Evolutionary conservation across 495 filamentous ascomycete genomes (phyloP).

Genomic region (Penicillium turbatum): DNA sequence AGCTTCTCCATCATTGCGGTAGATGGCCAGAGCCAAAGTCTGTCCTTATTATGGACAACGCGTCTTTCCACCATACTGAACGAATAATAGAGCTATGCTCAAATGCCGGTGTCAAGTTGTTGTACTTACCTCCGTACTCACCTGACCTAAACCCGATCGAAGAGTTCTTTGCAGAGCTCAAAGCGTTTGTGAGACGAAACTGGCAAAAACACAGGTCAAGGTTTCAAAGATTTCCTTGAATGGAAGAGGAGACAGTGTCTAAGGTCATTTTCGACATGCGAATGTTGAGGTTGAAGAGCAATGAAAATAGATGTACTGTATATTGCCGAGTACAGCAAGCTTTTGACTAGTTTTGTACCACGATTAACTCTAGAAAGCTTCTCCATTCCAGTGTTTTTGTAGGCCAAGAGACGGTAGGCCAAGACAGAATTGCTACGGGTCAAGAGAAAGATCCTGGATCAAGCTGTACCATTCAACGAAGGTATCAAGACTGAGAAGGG

Average conservation of each 20-base stretch:
- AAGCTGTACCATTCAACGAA: too few species aligned
- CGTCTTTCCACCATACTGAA: slow-evolving; percentile 34
- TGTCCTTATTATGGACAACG: slow-evolving; percentile 46
- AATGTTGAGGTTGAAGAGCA: too few species aligned
- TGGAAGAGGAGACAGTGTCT: slow-evolving; percentile 17
- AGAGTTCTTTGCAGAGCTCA: slow-evolving; percentile 25
- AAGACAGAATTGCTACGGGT: too few species aligned
- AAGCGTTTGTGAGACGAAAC: slow-evolving; percentile 13
- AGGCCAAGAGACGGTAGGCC: too few species aligned
- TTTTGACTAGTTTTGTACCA: too few species aligned
- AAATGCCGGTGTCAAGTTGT: slow-evolving; percentile 32
- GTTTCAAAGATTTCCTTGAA: slow-evolving; percentile 23
- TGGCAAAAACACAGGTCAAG: slow-evolving; percentile 32
- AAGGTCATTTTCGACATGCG: slow-evolving; percentile 24
- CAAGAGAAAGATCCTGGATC: too few species aligned
- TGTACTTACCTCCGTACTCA: slow-evolving; percentile 23
- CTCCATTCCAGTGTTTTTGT: too few species aligned
- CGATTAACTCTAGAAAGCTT: too few species aligned
- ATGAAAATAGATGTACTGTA: too few species aligned
- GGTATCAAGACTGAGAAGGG: too few species aligned
- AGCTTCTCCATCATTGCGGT: slow-evolving; percentile 32
- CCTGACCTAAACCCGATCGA: slow-evolving; percentile 24
- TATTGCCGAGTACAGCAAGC: too few species aligned
- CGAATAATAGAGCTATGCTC: slow-evolving; percentile 29
- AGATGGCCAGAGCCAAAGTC: slow-evolving; percentile 35